These are phyloP conservation scores for Fusarium sp. DNA, from an alignment of 2,329 filamentous ascomycete genomes.

Conservation along the genomic window DNA sequence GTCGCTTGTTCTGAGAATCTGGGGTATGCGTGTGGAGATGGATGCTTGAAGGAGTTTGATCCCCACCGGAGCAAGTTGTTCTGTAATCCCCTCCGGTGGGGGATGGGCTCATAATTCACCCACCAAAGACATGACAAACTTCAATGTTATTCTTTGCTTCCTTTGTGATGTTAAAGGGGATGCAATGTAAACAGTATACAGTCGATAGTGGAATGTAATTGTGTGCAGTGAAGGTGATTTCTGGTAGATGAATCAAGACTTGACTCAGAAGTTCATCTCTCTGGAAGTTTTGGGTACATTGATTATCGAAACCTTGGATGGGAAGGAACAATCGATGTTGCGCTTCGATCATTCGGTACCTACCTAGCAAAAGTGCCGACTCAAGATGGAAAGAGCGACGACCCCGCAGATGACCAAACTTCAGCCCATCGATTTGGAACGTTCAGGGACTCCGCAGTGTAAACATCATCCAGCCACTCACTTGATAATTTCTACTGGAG, in stretches of 20 bases:
- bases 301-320: not conserved
- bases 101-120: not conserved
- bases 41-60: not conserved
- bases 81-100: constrained; percentile 8
- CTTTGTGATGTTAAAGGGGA: not conserved
- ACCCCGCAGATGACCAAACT: constrained; percentile 5
- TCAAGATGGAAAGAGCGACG: not conserved
- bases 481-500: not conserved
- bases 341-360: not conserved
- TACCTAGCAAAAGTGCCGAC: not conserved
- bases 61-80: constrained; percentile 6
- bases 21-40: constrained; percentile 15
- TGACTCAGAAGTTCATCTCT: not conserved
- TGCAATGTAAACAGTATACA: not conserved
- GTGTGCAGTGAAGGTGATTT: not conserved
- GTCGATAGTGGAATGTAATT: not conserved
- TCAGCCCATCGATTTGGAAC: not conserved
- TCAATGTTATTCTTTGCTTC: not conserved
- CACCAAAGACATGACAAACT: not conserved
- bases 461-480: not conserved
- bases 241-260: not conserved
- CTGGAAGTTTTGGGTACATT: not conserved
- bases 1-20: constrained; percentile 1
- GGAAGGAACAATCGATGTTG: not conserved
- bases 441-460: not conserved